Conservation (phyloP, 2,329 filamentous ascomycete species). For the Bimuria novae-zelandiae region DNA sequence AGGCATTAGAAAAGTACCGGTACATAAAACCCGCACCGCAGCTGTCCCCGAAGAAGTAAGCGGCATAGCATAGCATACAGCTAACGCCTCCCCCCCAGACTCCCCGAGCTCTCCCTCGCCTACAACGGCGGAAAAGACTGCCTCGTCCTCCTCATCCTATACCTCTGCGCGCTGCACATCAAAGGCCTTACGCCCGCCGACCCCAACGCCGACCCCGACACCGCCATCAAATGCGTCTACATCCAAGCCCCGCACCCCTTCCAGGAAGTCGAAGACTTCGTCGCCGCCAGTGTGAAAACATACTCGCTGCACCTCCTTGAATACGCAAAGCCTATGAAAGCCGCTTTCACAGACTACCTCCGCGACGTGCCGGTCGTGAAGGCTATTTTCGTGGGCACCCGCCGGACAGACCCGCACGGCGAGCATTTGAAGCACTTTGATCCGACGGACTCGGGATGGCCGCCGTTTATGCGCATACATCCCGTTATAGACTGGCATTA, state of each 20-base stretch:
- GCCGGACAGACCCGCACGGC: slow-evolving; percentile 91
- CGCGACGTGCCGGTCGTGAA: slow-evolving; percentile 65
- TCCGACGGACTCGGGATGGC: slow-evolving; percentile 87
- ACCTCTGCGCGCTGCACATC: slow-evolving; percentile 67
- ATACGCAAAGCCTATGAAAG: slow-evolving; percentile 79
- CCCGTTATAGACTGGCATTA: slow-evolving; percentile 99
- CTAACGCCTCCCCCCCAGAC: slow-evolving; percentile 54
- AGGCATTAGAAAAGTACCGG: slow-evolving; percentile 77
- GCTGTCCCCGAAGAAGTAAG: too few relatives aligned
- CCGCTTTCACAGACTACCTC: slow-evolving; percentile 79
- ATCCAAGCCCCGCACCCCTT: slow-evolving; percentile 87
- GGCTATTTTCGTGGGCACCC: slow-evolving; percentile 85
- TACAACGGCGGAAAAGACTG: slow-evolving; percentile 99
- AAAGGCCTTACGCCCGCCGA: slow-evolving; percentile 32
- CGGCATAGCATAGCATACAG: too few relatives aligned
- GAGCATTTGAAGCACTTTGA: slow-evolving; percentile 80
- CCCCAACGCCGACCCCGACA: slow-evolving; percentile 29
- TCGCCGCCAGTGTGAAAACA: slow-evolving; percentile 63
- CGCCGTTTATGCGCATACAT: slow-evolving; percentile 87
- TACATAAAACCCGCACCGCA: slow-evolving; percentile 55
- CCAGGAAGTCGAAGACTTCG: slow-evolving; percentile 82
- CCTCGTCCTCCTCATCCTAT: slow-evolving; percentile 85
- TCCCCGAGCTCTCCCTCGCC: slow-evolving; percentile 80
- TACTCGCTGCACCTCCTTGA: slow-evolving; percentile 79
- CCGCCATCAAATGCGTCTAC: slow-evolving; percentile 78